Evolutionary conservation across 352 stramenopile species (phyloP), one percentile per base, ranked within the genome.

Genomic region (Globisporangium nunn): DNA sequence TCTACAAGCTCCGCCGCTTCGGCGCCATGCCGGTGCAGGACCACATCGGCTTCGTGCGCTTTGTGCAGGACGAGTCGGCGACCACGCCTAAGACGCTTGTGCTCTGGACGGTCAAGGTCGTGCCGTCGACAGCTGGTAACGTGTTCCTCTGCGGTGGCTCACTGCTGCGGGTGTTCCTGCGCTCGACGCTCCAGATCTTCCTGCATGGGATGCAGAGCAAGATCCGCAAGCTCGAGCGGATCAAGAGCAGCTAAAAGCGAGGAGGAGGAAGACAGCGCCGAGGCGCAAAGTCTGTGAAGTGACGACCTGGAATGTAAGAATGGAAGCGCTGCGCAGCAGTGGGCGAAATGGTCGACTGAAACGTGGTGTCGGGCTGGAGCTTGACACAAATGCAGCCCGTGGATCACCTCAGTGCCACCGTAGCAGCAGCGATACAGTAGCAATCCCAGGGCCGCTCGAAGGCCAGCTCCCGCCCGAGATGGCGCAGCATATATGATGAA

Each of bases 21-120:
- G 75, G 75, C 0, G 63, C 62, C 28, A 67, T 87, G 46, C 62
- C 70, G 1, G 29, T 85, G 8, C 37, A 72, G 52, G 68, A 74
- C 50, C 75, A 88, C 47, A 61, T 81, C 6, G 78, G 68, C 10
- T 72, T 73, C 33, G 74, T 85, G 56, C 75, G 77, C 45, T 91
- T 91, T 50, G 62, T 91, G 35, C 68, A 73, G 48, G 75, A 74
- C 43, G 40, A 57, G 51, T 56, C 50, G 1, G 30, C 35, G 11
- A 4, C 45, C 37, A 15, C 49, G n/a, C 60, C 61, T 2, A 59
- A 53, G 63, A 78, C 75, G 39, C 66, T 82, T 35, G 71, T 86
- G 52, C 49, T 78, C 28, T 86, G 67, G 70, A 68, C 63, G 12
- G 54, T 82, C 28, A 86, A 86, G 57, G 72, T 62, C 40, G 62